Conservation (phyloP, 345 rosid genomes). For the Streptanthus diversifolius region DNA sequence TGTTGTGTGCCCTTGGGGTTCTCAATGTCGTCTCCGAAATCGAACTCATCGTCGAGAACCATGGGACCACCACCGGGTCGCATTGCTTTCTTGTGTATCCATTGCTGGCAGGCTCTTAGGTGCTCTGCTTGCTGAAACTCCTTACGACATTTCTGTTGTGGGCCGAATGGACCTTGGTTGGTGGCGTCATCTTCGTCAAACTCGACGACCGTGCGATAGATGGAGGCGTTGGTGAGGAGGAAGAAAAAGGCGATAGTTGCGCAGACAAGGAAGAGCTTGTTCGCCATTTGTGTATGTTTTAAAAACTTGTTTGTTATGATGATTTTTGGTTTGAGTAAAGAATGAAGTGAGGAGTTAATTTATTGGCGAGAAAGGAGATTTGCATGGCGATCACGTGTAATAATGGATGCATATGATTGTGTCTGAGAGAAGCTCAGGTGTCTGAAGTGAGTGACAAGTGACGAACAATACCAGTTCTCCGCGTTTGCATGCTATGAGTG, state of each 20-base stretch:
- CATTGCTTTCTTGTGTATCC: background rate
- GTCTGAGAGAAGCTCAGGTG: background rate
- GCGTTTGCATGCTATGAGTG: background rate
- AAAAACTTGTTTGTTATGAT: background rate
- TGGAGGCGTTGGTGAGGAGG: constrained; percentile 5
- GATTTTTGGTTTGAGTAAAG: background rate
- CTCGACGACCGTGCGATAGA: constrained; percentile 17
- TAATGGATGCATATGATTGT: background rate
- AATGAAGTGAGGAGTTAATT: background rate
- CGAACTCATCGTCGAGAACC: background rate
- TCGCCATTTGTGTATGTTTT: constrained; percentile 15
- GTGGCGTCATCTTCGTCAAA: constrained; percentile 11
- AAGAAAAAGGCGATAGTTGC: background rate
- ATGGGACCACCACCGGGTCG: no score
- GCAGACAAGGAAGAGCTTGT: constrained; percentile 8
- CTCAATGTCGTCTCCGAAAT: constrained; percentile 2
- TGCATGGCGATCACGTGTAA: constrained; percentile 26
- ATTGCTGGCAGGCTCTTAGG: constrained; percentile 6
- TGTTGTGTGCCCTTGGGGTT: background rate
- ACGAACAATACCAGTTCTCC: background rate
- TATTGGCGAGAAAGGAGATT: background rate
- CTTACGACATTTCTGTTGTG: background rate
- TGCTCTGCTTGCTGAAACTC: no score
- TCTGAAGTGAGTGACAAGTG: background rate
- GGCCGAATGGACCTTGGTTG: constrained; percentile 6